Evolutionary conservation across 2,329 filamentous ascomycete species (phyloP).

Genomic region (Coniochaeta hoffmannii): DNA sequence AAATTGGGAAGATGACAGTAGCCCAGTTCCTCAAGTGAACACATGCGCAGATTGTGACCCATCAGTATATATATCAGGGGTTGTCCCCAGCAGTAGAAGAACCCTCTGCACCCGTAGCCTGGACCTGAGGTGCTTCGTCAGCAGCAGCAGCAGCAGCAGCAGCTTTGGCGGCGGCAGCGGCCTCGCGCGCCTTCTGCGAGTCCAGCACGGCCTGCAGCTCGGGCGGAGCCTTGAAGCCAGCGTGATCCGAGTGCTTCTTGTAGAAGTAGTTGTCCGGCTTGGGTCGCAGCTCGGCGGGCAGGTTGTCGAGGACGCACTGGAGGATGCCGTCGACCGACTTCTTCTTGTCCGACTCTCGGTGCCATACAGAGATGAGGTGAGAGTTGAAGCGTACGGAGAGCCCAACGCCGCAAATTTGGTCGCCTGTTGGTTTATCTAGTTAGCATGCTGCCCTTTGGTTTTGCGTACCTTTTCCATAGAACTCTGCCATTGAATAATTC

Average conservation of each 20-base stretch:
- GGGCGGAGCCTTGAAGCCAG: slow-evolving; percentile 64
- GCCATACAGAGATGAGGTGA: slow-evolving; percentile 87
- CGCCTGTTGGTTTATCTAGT: slow-evolving; percentile 32
- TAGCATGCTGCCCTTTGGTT: neutral
- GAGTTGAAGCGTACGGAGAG: slow-evolving; percentile 85
- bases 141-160: slow-evolving; percentile 1
- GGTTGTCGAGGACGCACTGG: slow-evolving; percentile 62
- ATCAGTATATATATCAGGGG: neutral
- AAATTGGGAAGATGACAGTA: too few relatives aligned
- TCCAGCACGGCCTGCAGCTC: slow-evolving; percentile 51
- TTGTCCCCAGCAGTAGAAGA: neutral
- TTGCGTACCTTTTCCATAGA: too few relatives aligned
- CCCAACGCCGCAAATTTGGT: slow-evolving; percentile 84
- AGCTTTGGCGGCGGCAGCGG: slow-evolving; percentile 17
- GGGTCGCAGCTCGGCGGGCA: slow-evolving; percentile 66
- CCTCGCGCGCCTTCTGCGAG: slow-evolving; percentile 44
- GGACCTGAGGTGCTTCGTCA: neutral
- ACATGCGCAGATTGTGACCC: too few relatives aligned
- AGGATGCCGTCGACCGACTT: slow-evolving; percentile 71
- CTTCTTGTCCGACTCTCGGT: slow-evolving; percentile 76
- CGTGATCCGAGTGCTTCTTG: slow-evolving; percentile 84
- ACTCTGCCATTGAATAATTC: too few relatives aligned
- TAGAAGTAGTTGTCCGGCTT: slow-evolving; percentile 71
- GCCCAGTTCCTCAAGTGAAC: too few relatives aligned
- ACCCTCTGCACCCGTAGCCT: neutral